A percentile compares a stretch with the other conserved stretches of the same genome.
Evolutionary conservation across 1,284 basidiomycete species (phyloP).

Genomic region (Mycena sp.): DNA sequence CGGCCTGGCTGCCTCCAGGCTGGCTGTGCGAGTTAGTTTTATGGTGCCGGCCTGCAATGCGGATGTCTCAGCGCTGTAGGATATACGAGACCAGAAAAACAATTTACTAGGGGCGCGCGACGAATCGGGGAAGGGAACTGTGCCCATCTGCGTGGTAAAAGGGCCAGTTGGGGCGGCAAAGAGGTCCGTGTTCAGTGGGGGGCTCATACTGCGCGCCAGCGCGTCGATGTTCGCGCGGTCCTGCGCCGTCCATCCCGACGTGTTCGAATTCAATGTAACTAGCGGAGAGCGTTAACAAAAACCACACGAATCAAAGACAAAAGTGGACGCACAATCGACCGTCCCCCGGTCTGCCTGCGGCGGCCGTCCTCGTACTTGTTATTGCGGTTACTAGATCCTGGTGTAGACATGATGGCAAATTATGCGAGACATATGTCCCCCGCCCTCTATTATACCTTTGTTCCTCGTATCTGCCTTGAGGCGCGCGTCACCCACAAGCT

Average conservation of each 20-base stretch:
- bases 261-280: conserved; percentile 12
- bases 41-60: conserved; percentile 5
- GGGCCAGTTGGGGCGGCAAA: conserved; percentile 1
- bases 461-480: conserved; percentile 23
- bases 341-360: conserved; percentile 12
- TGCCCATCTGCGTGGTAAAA: conserved; percentile 15
- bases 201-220: neutral
- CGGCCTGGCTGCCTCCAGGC: too few species aligned
- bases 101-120: neutral
- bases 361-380: conserved; percentile 20
- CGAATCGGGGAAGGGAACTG: neutral
- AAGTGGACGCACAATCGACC: conserved; percentile 5
- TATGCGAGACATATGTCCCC: conserved; percentile 21
- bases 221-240: neutral
- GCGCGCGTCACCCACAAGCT: conserved; percentile 11
- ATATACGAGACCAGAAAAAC: neutral
- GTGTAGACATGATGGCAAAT: conserved; percentile 22
- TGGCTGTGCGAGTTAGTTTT: neutral
- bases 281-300: neutral
- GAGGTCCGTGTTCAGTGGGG: neutral
- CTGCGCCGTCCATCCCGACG: neutral
- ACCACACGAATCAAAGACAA: neutral
- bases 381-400: conserved; percentile 26
- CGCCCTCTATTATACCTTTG: conserved; percentile 29
- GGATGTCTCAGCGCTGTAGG: neutral